Percentiles rank a stretch among this genome's conserved stretches.
These are phyloP conservation scores for Vitis amurensis DNA, from an alignment of 164 flowering plant species.

Conservation along the genomic window DNA sequence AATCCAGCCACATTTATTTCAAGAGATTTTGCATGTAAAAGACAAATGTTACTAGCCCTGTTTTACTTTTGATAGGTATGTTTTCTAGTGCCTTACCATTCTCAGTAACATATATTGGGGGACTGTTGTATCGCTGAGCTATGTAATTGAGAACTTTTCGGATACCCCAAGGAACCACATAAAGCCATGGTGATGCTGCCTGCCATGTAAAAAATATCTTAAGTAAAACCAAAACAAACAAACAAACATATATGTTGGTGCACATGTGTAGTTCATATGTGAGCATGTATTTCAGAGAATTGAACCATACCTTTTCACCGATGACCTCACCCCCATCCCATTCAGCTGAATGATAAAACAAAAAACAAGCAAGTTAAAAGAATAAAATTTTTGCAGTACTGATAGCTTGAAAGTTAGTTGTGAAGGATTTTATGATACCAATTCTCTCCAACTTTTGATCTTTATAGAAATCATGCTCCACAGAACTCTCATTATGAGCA, in stretches of 20 bases:
- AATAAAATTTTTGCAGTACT: not conserved
- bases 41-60: no score
- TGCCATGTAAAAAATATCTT: conserved; percentile 26
- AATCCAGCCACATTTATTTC: no score
- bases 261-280: not conserved
- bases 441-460: conserved; percentile 65
- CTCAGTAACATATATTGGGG: conserved; percentile 74
- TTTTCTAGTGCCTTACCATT: conserved; percentile 47
- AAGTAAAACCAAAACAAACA: not conserved
- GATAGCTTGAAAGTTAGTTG: not conserved
- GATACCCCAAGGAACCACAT: conserved; percentile 93
- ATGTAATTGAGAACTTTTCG: conserved; percentile 67
- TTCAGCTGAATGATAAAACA: conserved; percentile 43
- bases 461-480: conserved; percentile 43
- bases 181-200: conserved; percentile 96
- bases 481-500: conserved; percentile 40
- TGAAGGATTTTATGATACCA: conserved; percentile 35
- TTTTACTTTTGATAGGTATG: no score
- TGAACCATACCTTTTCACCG: conserved; percentile 65
- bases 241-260: not conserved
- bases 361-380: not conserved
- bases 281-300: conserved; percentile 17
- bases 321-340: conserved; percentile 65
- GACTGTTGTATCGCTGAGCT: conserved; percentile 53
- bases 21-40: no score